These are phyloP conservation scores for Fraxinus sp. DNA, from an alignment of 305 asterid species.

Conservation along the genomic window DNA sequence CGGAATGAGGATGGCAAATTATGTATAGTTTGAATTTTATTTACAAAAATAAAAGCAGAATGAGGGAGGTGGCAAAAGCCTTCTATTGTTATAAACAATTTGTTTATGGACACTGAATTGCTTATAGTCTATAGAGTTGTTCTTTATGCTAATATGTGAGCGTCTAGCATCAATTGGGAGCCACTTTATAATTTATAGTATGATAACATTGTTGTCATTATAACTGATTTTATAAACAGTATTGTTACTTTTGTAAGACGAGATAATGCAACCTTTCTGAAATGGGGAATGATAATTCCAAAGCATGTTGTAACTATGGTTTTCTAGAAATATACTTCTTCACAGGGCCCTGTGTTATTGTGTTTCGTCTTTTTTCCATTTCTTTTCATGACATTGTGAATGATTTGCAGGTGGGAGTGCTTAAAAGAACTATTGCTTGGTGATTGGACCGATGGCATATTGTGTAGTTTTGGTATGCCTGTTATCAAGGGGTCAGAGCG, in stretches of 20 bases:
- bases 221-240: background rate
- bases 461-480: slow-evolving; percentile 96
- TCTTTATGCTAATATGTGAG: background rate
- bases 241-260: background rate
- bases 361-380: background rate
- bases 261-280: background rate
- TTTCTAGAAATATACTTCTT: slow-evolving; percentile 3
- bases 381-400: slow-evolving; percentile 17
- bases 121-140: background rate
- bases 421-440: slow-evolving; percentile 70
- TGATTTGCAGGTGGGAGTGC: slow-evolving; percentile 83
- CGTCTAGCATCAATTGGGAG: background rate
- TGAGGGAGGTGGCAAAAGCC: background rate
- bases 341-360: background rate
- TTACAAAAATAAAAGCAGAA: background rate
- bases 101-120: background rate
- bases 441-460: slow-evolving; percentile 84
- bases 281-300: background rate
- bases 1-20: background rate
- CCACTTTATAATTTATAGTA: background rate
- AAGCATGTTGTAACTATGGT: background rate
- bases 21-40: slow-evolving; percentile 3
- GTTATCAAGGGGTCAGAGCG: slow-evolving; percentile 85
- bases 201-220: background rate
- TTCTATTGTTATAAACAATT: background rate